A percentile compares a stretch with the other conserved stretches of the same genome.
phyloP scores from a whole-genome alignment of 257 asterid species.

The Solanum medicagineum region DNA sequence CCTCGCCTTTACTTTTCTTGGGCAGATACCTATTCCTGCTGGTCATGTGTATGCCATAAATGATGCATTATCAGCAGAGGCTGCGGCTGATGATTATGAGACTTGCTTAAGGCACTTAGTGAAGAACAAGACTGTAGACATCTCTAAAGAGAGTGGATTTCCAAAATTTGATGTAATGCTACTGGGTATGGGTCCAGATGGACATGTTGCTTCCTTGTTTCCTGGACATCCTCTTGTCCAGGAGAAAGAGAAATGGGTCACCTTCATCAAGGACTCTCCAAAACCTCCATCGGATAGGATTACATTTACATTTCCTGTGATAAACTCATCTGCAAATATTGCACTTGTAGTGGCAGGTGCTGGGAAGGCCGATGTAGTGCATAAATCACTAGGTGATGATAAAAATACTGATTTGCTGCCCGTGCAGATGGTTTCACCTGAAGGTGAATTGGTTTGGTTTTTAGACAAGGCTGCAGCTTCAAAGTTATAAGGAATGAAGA shows the following conservation, averaged over 20 bases:
- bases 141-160: slow-evolving; percentile 40
- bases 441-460: slow-evolving; percentile 76
- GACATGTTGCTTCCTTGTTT: slow-evolving; percentile 85
- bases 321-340: slow-evolving; percentile 61
- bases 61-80: slow-evolving; percentile 78
- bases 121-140: slow-evolving; percentile 29
- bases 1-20: not conserved
- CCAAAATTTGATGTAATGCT: slow-evolving; percentile 89
- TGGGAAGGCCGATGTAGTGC: slow-evolving; percentile 57
- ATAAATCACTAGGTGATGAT: slow-evolving; percentile 37
- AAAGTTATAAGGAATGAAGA: slow-evolving; percentile 30
- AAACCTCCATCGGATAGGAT: slow-evolving; percentile 92
- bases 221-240: slow-evolving; percentile 75
- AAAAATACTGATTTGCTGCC: slow-evolving; percentile 48
- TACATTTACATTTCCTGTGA: slow-evolving; percentile 80
- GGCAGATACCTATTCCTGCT: slow-evolving; percentile 73
- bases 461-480: slow-evolving; percentile 89
- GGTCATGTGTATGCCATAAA: slow-evolving; percentile 76
- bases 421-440: slow-evolving; percentile 64
- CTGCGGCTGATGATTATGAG: slow-evolving; percentile 90
- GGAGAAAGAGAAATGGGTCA: slow-evolving; percentile 68
- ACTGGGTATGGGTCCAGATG: slow-evolving; percentile 96
- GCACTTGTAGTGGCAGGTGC: slow-evolving; percentile 79
- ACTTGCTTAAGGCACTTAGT: slow-evolving; percentile 68
- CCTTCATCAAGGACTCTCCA: slow-evolving; percentile 82